Conservation (phyloP, 163 green algal genomes). For the Coccomyxa subellipsoidea region DNA sequence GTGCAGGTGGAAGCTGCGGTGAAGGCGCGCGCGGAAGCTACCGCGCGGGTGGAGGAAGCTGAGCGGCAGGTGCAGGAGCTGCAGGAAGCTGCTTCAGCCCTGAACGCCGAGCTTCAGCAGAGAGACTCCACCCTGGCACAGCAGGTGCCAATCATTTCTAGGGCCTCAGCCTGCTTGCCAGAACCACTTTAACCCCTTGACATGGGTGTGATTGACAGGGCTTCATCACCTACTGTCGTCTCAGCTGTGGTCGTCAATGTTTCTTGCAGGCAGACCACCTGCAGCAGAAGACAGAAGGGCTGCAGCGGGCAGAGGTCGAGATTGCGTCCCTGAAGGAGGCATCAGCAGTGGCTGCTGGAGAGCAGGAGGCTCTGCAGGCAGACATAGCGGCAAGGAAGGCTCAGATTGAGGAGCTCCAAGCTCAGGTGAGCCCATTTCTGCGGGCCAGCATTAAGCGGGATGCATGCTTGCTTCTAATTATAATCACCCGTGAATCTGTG, state of each 20-base stretch:
- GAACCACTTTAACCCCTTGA: too few relatives aligned
- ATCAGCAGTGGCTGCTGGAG: not conserved
- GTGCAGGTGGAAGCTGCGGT: not conserved
- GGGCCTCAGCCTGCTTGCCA: too few relatives aligned
- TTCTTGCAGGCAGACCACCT: not conserved
- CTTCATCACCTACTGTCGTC: too few relatives aligned
- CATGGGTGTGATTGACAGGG: too few relatives aligned
- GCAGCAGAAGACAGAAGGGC: not conserved
- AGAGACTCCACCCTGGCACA: not conserved
- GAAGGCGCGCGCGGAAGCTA: not conserved
- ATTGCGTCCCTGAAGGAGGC: not conserved
- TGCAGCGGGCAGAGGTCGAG: not conserved
- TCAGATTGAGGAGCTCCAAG: not conserved
- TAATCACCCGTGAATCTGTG: too few relatives aligned
- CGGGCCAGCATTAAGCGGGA: too few relatives aligned
- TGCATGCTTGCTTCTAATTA: too few relatives aligned
- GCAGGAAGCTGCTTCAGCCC: not conserved
- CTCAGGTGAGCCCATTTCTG: not conserved
- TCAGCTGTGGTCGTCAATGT: too few relatives aligned
- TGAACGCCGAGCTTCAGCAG: not conserved
- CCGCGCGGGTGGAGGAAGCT: not conserved
- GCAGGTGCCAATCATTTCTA: not conserved
- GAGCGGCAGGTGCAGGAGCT: not conserved
- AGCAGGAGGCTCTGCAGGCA: not conserved
- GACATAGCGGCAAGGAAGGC: not conserved